Base-by-base conservation (phyloP, 805 yeast species). In the Torulaspora franciscae region DNA sequence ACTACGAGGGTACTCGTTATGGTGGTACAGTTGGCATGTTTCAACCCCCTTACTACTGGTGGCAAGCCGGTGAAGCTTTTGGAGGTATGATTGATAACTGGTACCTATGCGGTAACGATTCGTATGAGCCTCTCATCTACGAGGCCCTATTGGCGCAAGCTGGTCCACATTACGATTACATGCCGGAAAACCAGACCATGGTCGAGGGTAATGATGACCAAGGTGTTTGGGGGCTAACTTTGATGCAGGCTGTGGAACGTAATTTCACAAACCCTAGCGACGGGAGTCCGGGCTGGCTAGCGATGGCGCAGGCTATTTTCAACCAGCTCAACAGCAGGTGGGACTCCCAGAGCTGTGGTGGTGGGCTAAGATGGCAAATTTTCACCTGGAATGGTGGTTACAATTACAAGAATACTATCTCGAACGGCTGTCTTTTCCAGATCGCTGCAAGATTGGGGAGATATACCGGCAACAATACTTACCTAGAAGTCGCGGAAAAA, bases 51-150 rank as follows among this genome's bases (percentile, higher is more conserved):
- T 85, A 85, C 62, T 82, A 81, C 66, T 89, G 93, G 89, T 86
- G 95, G 95, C 81, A 84, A 64, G 88, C 90, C 32, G 95, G 95
- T 56, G 91, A 86, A 54, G 89, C 89, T 0, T 82, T 71, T 65
- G 77, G 76, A 10, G 68, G 73, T 2, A 62, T 85, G 69, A 61
- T 91, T 30, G 95, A 88, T 64, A 85, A 81, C 59, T 76, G 85
- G 71, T 79, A 68, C 55, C 76, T 79, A 56, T 83, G 91, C 64
- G 71, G 79, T 38, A 82, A 90, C 65, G 75, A 74, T 50, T 76
- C 89, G 0, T 84, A 74, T 56, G 79, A 76, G 43, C 69, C 71
- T 2, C 45, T 76, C 13, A 70, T 88, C 47, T 75, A 75, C 56
- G 69, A 73, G 9, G 88, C 93, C 11, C 39, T 71, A 15, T 27